Conservation (phyloP, 208 protist species). For the Leishmania aethiopica region DNA sequence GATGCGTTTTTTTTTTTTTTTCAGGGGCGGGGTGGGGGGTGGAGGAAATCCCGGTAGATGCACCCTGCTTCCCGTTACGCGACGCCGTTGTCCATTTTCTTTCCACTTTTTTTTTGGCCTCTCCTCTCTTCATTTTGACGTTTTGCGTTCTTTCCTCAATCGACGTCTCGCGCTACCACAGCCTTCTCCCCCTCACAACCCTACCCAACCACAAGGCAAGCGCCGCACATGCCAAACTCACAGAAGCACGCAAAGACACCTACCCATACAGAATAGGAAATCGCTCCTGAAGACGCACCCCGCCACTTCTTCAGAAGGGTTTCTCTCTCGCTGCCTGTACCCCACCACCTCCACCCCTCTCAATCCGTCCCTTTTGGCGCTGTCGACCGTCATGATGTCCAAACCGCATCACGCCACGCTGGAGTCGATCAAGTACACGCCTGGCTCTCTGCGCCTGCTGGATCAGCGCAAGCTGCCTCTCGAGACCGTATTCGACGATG, state of each 20-base stretch:
- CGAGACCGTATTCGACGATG: constrained; percentile 80
- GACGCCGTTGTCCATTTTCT: neutral
- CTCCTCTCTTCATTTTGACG: neutral
- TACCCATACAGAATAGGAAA: neutral
- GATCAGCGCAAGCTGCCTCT: constrained; percentile 88
- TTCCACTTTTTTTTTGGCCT: neutral
- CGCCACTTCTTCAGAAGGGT: neutral
- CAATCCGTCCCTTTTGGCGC: neutral
- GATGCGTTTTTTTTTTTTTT: neutral
- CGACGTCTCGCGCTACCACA: neutral
- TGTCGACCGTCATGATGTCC: constrained; percentile 26
- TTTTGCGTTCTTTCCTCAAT: neutral
- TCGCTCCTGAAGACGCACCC: neutral
- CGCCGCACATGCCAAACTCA: neutral
- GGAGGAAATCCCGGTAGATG: neutral
- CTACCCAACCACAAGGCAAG: neutral
- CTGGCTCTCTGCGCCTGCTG: constrained; percentile 64
- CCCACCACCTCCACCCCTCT: neutral
- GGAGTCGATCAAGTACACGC: constrained; percentile 84
- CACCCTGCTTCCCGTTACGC: neutral
- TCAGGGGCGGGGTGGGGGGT: too few relatives aligned
- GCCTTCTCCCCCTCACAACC: neutral
- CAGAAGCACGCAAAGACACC: neutral
- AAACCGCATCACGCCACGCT: constrained; percentile 58
- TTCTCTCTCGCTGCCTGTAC: neutral